Conservation (phyloP, 2,329 filamentous ascomycete genomes). For the Madurella fahalii region DNA sequence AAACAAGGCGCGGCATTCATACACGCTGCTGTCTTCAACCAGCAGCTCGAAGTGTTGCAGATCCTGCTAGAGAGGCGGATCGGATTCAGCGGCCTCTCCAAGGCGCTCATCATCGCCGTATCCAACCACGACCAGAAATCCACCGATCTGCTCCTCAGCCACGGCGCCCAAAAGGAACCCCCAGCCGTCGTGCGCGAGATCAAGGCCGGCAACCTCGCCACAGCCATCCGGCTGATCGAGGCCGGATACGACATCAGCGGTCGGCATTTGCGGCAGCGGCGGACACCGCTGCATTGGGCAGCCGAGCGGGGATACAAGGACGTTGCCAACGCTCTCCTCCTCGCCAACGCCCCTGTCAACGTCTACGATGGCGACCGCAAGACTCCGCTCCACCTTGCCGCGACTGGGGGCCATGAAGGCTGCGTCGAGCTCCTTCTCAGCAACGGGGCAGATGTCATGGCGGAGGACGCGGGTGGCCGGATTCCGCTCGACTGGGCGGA, state of each 20-base stretch:
- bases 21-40: no score
- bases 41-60: no score
- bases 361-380: not conserved
- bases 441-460: not conserved
- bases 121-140: not conserved
- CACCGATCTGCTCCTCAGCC: not conserved
- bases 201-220: not conserved
- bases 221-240: not conserved
- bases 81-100: no score
- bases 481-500: not conserved
- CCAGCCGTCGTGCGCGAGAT: not conserved
- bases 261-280: not conserved
- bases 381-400: not conserved
- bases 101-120: no score
- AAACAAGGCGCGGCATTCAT: no score
- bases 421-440: not conserved
- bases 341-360: not conserved
- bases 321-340: not conserved
- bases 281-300: not conserved
- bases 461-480: not conserved
- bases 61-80: no score
- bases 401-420: not conserved
- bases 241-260: not conserved
- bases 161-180: not conserved
- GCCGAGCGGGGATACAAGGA: not conserved